phyloP scores from a whole-genome alignment of 108 stramenopile species.

The Fistulifera solaris region DNA sequence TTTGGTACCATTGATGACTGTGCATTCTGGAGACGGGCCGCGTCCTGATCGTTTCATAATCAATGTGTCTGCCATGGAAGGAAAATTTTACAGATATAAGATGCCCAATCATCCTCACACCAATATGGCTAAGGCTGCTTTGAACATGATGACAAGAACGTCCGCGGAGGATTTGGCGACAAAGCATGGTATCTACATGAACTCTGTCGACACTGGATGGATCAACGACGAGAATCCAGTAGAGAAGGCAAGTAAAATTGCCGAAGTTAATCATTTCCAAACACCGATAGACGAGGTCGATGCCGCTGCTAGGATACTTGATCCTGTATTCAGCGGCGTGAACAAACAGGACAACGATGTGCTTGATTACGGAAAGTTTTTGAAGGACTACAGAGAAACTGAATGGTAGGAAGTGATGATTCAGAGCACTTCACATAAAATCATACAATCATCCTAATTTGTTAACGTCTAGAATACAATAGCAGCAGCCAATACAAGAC shows the following conservation, averaged over 20 bases:
- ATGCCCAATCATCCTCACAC: slow-evolving; percentile 87
- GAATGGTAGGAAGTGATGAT: slow-evolving; percentile 52
- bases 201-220: slow-evolving; percentile 90
- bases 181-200: slow-evolving; percentile 76
- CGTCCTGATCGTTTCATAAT: slow-evolving; percentile 75
- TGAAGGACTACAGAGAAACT: slow-evolving; percentile 80
- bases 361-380: slow-evolving; percentile 54
- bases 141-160: slow-evolving; percentile 90
- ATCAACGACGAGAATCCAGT: slow-evolving; percentile 90
- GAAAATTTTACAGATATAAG: slow-evolving; percentile 88
- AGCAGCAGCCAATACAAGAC: too few relatives aligned
- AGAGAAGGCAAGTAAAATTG: slow-evolving; percentile 67
- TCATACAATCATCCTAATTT: too few relatives aligned
- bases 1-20: slow-evolving; percentile 71
- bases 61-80: slow-evolving; percentile 88
- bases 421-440: too few relatives aligned
- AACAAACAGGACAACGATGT: slow-evolving; percentile 13
- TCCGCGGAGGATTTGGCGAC: slow-evolving; percentile 76
- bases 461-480: too few relatives aligned
- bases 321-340: slow-evolving; percentile 69
- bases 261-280: slow-evolving; percentile 72
- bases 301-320: slow-evolving; percentile 81
- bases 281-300: slow-evolving; percentile 92
- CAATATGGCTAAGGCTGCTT: slow-evolving; percentile 90
- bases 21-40: slow-evolving; percentile 3